Percentiles rank a stretch among this genome's conserved stretches.
Evolutionary conservation across 2,329 filamentous ascomycete species (phyloP).

Genomic region (Diaporthe humulicola): DNA sequence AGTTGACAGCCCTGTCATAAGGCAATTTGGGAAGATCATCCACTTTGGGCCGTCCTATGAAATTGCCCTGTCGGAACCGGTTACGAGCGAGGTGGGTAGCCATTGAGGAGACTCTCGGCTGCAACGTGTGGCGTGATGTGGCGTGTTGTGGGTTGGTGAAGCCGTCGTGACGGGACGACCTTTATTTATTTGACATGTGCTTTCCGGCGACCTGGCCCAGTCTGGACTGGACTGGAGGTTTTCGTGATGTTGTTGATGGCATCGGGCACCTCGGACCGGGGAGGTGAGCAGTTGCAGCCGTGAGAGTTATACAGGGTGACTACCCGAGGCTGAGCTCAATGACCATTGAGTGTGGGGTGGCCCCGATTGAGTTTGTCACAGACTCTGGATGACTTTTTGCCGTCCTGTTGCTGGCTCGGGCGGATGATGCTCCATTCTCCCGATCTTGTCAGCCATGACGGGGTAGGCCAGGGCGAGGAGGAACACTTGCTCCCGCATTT

Average conservation of each 20-base stretch:
- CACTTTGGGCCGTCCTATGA: not conserved
- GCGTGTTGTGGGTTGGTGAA: slow-evolving; percentile 6
- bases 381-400: slow-evolving; percentile 22
- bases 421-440: not conserved
- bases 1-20: slow-evolving; percentile 1
- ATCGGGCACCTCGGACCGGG: slow-evolving; percentile 23
- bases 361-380: slow-evolving; percentile 21
- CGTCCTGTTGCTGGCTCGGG: not conserved
- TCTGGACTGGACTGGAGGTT: slow-evolving; percentile 1
- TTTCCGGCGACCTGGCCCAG: slow-evolving; percentile 5
- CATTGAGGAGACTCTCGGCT: slow-evolving; percentile 6
- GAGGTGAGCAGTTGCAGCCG: slow-evolving; percentile 18
- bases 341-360: slow-evolving; percentile 21
- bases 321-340: not conserved
- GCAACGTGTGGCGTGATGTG: slow-evolving; percentile 22
- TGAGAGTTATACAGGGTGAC: not conserved
- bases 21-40: not conserved
- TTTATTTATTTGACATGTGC: slow-evolving; percentile 13
- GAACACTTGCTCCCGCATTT: not conserved
- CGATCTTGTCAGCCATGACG: not conserved
- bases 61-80: slow-evolving; percentile 8
- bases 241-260: slow-evolving; percentile 1
- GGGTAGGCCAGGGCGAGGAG: not conserved
- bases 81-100: slow-evolving; percentile 13
- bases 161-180: not conserved